Base-by-base conservation (phyloP, 208 protist genomes). In the Porcisia deanei region DNA sequence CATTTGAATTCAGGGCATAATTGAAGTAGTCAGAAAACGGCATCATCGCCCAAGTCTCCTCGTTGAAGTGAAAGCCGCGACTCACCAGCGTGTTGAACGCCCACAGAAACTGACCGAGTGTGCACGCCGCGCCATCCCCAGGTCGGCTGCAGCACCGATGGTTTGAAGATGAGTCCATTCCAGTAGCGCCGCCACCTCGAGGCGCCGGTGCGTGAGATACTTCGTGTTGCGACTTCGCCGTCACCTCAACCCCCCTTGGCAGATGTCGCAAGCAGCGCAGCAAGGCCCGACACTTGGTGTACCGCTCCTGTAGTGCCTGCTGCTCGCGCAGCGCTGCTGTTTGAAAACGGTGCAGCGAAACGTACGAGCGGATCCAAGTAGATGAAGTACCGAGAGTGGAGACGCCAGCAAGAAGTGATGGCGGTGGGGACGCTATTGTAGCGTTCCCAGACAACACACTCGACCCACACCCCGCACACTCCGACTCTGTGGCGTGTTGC, bases 11-110 rank as follows among this genome's bases (percentile, higher is more conserved):
- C 41, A 93, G 69, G 3, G 87, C 84, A 80, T 98, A 96, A 85
- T 98, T 98, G 84, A 98, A 97, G 85, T 98, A 98, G 80, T 98
- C 94, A 30, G 96, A 90, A 75, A 81, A 98, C 41, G 94, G 94
- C 79, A 98, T 98, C 86, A 98, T 83, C 25, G 85, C 90, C 94
- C 94, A 98, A n/a, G 93, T 85, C 54, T 94, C 92, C 54, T 89
- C 73, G n/a, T 86, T 73, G 64, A 90, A 96, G 41, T 83, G 74
- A 73, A 98, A 98, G 16, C 91, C 94, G 52, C 94, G 88, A 66
- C 84, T 96, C 87, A 96, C 89, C 45, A 98, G 81, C 7, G 91
- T 91, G 85, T 96, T 96, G 81, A 94, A 94, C 7, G 87, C 88
- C 90, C 92, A 96, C 65, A 92, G 74, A 86, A 93, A 97, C 63